These are phyloP conservation scores for Naegleria lovaniensis DNA, from an alignment of 208 protist genomes.

Conservation along the genomic window DNA sequence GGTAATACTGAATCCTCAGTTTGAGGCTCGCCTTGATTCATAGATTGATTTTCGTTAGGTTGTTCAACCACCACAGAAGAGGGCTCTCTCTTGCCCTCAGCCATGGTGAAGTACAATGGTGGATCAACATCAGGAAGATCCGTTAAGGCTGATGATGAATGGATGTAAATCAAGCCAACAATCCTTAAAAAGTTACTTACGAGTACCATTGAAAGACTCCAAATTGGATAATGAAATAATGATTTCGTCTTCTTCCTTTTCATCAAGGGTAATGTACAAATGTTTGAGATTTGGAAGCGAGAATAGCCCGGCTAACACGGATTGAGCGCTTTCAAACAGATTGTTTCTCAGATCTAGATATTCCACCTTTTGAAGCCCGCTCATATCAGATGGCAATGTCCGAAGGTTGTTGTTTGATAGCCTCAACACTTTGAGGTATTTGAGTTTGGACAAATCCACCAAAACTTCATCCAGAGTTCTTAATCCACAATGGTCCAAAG, in stretches of 20 bases:
- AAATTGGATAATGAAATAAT: conserved; percentile 56
- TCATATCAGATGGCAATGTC: background rate
- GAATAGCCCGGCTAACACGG: conserved; percentile 43
- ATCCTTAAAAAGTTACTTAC: background rate
- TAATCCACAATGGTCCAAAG: background rate
- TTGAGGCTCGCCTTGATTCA: background rate
- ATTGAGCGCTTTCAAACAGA: background rate
- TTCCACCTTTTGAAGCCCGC: background rate
- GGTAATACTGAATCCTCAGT: background rate
- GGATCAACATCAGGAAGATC: conserved; percentile 3
- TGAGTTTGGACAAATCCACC: background rate
- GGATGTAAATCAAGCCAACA: background rate
- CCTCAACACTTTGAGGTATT: background rate
- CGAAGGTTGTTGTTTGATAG: background rate
- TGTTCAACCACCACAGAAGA: too few relatives aligned
- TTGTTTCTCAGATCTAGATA: conserved; percentile 14
- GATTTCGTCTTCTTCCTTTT: conserved; percentile 64
- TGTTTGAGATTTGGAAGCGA: conserved; percentile 49
- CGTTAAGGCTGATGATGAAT: background rate
- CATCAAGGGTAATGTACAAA: conserved; percentile 55
- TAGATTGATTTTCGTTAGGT: background rate
- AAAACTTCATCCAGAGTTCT: background rate
- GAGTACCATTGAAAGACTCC: conserved; percentile 58
- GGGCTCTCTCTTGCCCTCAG: too few relatives aligned
- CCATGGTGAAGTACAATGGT: background rate